Evolutionary conservation across 768 basidiomycete genomes (phyloP).

Genomic region (Trametes cingulata): DNA sequence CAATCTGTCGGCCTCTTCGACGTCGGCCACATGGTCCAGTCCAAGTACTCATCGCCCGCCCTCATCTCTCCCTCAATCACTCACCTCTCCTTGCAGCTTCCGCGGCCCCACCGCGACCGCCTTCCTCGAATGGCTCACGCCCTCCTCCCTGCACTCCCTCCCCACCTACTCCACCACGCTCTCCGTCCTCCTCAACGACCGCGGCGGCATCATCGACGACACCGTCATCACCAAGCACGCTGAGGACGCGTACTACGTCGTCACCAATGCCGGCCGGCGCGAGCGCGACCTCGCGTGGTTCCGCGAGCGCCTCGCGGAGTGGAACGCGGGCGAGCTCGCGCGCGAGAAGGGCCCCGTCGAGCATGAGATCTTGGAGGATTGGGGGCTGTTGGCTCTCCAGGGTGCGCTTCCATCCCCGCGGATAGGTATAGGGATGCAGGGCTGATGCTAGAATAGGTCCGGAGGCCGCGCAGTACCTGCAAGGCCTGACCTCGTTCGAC

Average conservation of each 20-base stretch:
- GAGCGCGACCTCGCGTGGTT: constrained; percentile 84
- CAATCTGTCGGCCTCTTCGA: constrained; percentile 87
- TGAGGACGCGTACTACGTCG: constrained; percentile 82
- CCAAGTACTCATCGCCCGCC: constrained; percentile 53
- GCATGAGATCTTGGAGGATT: constrained; percentile 76
- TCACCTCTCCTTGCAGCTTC: constrained; percentile 51
- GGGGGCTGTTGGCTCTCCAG: constrained; percentile 91
- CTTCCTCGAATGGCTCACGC: constrained; percentile 90
- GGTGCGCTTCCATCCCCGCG: constrained; percentile 43
- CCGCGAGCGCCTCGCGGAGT: constrained; percentile 61
- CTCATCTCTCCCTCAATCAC: background rate
- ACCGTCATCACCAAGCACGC: constrained; percentile 88
- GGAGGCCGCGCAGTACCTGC: constrained; percentile 76
- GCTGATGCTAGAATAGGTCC: constrained; percentile 54
- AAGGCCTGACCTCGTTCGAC: constrained; percentile 73
- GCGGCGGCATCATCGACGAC: constrained; percentile 96
- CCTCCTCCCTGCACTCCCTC: constrained; percentile 74
- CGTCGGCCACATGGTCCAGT: constrained; percentile 98
- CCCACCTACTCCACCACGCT: constrained; percentile 77
- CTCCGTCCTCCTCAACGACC: constrained; percentile 84
- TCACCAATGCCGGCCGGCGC: constrained; percentile 92
- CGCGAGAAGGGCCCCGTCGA: constrained; percentile 63
- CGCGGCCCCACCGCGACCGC: constrained; percentile 72
- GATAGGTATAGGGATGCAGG: no score
- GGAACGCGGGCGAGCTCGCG: constrained; percentile 65